Conservation (phyloP, 148 eudicot genomes). For the Arbutus unedo region DNA sequence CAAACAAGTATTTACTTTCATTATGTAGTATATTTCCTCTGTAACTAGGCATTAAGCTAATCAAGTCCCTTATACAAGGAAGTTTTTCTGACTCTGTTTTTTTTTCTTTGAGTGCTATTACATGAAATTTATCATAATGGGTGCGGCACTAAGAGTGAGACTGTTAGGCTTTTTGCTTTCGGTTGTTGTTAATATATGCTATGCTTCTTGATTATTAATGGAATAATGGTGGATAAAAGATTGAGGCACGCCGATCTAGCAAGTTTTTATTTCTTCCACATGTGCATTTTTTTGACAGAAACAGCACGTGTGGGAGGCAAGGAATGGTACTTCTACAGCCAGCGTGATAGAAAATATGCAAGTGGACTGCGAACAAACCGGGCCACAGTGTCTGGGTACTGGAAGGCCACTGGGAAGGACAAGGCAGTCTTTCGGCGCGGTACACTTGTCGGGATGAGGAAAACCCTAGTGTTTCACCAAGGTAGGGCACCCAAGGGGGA, state of each 20-base stretch:
- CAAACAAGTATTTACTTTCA: not conserved
- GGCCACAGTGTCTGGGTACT: constrained; percentile 81
- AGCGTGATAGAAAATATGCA: constrained; percentile 76
- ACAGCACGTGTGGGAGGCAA: constrained; percentile 80
- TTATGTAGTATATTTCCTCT: not conserved
- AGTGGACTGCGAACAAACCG: constrained; percentile 85
- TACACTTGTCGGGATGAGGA: constrained; percentile 77
- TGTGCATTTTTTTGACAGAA: constrained; percentile 31
- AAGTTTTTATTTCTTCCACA: not conserved
- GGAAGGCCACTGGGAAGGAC: constrained; percentile 99
- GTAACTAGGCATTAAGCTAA: not conserved
- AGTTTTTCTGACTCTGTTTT: not conserved
- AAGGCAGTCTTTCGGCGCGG: constrained; percentile 42
- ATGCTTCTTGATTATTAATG: not conserved
- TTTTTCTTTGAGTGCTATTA: not conserved
- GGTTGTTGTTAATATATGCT: not conserved
- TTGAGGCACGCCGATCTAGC: not conserved
- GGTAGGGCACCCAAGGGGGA: constrained; percentile 93
- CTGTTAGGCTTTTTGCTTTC: not conserved
- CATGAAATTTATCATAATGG: not conserved
- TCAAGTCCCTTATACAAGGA: not conserved
- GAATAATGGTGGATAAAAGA: not conserved
- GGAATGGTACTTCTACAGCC: constrained; percentile 94
- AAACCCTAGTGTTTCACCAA: constrained; percentile 81
- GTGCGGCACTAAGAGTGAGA: not conserved